Percentiles rank a stretch among this genome's conserved stretches.
These are phyloP conservation scores for Xerocomus nothofagi DNA, from an alignment of 1,284 basidiomycete species.

Conservation along the genomic window DNA sequence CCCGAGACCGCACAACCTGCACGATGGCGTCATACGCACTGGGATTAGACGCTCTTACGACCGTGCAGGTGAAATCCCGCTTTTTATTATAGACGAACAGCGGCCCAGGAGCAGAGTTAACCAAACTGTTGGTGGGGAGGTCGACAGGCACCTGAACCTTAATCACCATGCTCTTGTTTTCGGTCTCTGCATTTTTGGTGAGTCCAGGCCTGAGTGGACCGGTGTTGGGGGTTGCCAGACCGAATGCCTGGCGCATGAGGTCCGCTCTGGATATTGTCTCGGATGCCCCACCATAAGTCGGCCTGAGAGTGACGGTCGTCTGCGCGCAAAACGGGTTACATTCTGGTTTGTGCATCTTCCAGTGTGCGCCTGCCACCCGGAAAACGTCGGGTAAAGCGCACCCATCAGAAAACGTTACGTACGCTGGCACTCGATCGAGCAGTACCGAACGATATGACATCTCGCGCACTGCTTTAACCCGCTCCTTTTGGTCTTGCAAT, in stretches of 20 bases:
- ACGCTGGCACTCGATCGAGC: conserved; percentile 56
- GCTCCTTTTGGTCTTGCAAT: conserved; percentile 32
- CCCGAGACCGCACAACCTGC: conserved; percentile 40
- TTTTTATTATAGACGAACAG: conserved; percentile 53
- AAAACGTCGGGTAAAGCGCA: background rate
- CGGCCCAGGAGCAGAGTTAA: conserved; percentile 18
- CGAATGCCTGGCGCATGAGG: conserved; percentile 35
- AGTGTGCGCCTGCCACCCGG: conserved; percentile 40
- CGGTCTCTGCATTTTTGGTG: conserved; percentile 13
- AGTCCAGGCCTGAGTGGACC: conserved; percentile 11
- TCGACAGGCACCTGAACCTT: conserved; percentile 50
- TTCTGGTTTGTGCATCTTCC: conserved; percentile 47
- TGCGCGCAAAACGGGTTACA: conserved; percentile 46
- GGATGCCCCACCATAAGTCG: conserved; percentile 37
- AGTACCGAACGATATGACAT: conserved; percentile 49
- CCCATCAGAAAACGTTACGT: conserved; percentile 20
- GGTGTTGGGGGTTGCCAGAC: conserved; percentile 26
- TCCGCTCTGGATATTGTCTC: conserved; percentile 36
- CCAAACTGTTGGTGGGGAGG: conserved; percentile 1
- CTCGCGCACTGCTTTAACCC: conserved; percentile 44
- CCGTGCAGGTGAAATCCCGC: conserved; percentile 48
- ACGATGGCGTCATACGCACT: conserved; percentile 42
- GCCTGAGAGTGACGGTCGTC: conserved; percentile 48
- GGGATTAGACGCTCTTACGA: conserved; percentile 37
- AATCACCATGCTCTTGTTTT: conserved; percentile 47